These are phyloP conservation scores for Kwoniella dejecticola DNA, from an alignment of 768 basidiomycete genomes.

Conservation along the genomic window DNA sequence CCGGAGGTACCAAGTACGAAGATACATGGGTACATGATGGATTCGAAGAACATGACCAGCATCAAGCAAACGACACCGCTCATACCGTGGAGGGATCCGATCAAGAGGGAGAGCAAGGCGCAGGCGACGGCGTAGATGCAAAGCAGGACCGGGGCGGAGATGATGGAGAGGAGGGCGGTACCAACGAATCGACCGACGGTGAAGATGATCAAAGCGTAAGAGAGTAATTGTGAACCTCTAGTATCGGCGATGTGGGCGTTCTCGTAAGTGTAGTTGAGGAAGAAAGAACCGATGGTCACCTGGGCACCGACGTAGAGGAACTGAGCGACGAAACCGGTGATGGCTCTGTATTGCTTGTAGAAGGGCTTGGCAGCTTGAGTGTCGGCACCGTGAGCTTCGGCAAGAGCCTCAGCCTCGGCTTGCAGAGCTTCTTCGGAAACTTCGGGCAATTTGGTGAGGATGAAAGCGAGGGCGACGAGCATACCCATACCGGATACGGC, in stretches of 20 bases:
- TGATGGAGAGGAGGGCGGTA: slow-evolving; percentile 64
- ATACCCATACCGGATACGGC: slow-evolving; percentile 61
- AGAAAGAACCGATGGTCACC: slow-evolving; percentile 58
- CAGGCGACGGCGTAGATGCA: slow-evolving; percentile 63
- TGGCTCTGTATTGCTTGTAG: slow-evolving; percentile 69
- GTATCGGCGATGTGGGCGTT: slow-evolving; percentile 62
- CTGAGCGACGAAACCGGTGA: slow-evolving; percentile 74
- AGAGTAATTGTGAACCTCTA: slow-evolving; percentile 67
- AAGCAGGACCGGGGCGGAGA: slow-evolving; percentile 69
- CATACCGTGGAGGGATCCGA: slow-evolving; percentile 62
- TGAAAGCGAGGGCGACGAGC: slow-evolving; percentile 67
- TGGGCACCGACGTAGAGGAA: slow-evolving; percentile 60
- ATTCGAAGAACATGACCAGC: slow-evolving; percentile 72
- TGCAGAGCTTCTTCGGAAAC: slow-evolving; percentile 69
- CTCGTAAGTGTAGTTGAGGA: slow-evolving; percentile 71
- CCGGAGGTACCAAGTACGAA: slow-evolving; percentile 58
- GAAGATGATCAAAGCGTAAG: slow-evolving; percentile 68
- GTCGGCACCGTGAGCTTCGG: slow-evolving; percentile 55
- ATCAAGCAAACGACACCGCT: slow-evolving; percentile 67
- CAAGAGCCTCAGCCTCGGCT: slow-evolving; percentile 54
- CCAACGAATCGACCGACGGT: slow-evolving; percentile 61
- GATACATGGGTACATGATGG: slow-evolving; percentile 58
- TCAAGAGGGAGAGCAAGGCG: slow-evolving; percentile 61
- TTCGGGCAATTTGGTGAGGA: slow-evolving; percentile 70
- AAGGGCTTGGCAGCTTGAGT: slow-evolving; percentile 60